Evolutionary conservation across 2,329 filamentous ascomycete species (phyloP).

Genomic region (Tolypocladium inflatum): DNA sequence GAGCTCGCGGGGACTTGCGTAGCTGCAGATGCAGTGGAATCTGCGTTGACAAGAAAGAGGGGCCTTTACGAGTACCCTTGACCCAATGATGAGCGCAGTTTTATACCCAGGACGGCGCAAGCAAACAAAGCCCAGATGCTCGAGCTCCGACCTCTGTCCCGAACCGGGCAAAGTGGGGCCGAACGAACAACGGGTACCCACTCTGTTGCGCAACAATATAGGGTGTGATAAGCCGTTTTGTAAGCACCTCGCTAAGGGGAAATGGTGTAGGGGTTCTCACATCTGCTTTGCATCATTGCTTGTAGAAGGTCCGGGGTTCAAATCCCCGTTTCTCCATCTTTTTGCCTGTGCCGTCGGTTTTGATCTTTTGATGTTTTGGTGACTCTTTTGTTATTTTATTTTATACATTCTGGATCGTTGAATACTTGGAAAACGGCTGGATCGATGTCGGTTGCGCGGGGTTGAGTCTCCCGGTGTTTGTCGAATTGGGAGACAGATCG

Average conservation of each 20-base stretch:
- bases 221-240: background rate
- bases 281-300: slow-evolving; percentile 9
- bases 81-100: background rate
- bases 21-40: background rate
- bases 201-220: background rate
- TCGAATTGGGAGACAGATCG: background rate
- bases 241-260: slow-evolving; percentile 3
- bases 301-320: slow-evolving; percentile 11
- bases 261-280: slow-evolving; percentile 11
- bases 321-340: slow-evolving; percentile 9
- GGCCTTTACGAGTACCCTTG: background rate
- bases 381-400: background rate
- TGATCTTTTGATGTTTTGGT: too few species aligned
- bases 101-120: background rate
- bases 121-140: background rate
- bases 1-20: background rate
- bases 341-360: background rate
- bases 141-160: background rate
- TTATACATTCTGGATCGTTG: background rate
- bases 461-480: background rate
- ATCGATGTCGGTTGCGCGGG: too few species aligned
- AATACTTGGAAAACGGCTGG: too few species aligned
- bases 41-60: too few species aligned
- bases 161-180: background rate
- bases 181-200: background rate